Evolutionary conservation across 2,329 filamentous ascomycete species (phyloP).

Genomic region (Claviceps africana): DNA sequence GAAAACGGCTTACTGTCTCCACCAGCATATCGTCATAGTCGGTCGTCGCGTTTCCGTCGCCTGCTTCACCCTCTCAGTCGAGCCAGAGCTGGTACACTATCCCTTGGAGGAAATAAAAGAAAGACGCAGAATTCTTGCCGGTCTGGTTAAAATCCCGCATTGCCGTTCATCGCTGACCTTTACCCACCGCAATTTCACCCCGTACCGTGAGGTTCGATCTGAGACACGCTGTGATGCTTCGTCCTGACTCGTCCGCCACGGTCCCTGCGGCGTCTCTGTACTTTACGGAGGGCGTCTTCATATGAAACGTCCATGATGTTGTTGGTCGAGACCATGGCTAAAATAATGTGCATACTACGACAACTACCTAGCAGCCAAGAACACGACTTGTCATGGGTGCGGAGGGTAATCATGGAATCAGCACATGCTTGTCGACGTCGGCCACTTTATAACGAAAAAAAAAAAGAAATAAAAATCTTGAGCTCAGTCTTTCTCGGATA

Average conservation of each 20-base stretch:
- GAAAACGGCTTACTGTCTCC: neutral
- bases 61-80: neutral
- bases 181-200: conserved; percentile 13
- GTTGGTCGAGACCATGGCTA: too few relatives aligned
- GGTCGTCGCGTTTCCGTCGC: conserved; percentile 2
- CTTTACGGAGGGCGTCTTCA: neutral
- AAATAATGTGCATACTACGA: neutral
- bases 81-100: conserved; percentile 13
- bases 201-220: conserved; percentile 5
- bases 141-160: conserved; percentile 18
- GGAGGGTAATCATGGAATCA: neutral
- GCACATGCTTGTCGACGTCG: neutral
- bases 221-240: neutral
- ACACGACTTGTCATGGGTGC: neutral
- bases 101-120: conserved; percentile 7
- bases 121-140: conserved; percentile 5
- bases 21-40: conserved; percentile 7
- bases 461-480: too few relatives aligned
- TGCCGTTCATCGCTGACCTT: conserved; percentile 12
- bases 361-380: neutral
- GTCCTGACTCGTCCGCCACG: conserved; percentile 1
- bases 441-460: neutral
- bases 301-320: too few relatives aligned
- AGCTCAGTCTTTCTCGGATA: neutral
- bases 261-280: neutral